Base-by-base conservation (phyloP, 768 basidiomycete species). In the Scleroderma citrinum region DNA sequence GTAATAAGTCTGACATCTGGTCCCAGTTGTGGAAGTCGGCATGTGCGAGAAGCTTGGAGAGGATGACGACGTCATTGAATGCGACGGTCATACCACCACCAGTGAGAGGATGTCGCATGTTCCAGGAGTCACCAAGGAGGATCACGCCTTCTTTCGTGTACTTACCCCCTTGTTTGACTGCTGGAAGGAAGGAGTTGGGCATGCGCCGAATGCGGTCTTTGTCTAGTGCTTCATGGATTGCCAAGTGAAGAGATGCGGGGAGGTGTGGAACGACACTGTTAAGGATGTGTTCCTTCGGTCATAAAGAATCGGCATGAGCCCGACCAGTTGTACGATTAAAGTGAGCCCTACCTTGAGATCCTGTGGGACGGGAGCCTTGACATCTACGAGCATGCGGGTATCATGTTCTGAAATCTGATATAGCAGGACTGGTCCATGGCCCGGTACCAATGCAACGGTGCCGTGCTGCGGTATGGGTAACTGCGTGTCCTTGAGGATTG, bases 31-130 rank as follows among this genome's bases (percentile, higher is more conserved):
- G 59, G 36, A 69, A 64, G 51, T 69, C 56, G 32, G 84, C 65
- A 21, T 72, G 56, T 1, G 69, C 69, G 1, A 96, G 71, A 50
- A 90, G 70, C 14, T 79, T 69, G 30, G 81, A 68, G 13, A 98
- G 75, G 29, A 88, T 56, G 13, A 92, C 85, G 5, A 87, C 86
- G 56, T 98, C 96, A 60, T 82, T 77, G 41, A 98, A 72, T 2
- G 92, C 93, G 34, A 97, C 95, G 0, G 93, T 94, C 96, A 99
- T 99, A 5, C 96, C 96, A 11, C 93, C 92, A 5, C 96, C 96
- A 0, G 96, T 99, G 19, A 99, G 76, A 2, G 96, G 96, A 66
- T 99, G 96, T 0, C 96, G 88, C 94, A 98, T 98, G 64, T 98
- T 99, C 87, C 92, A 95, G 2, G 95, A 83, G 63, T 98, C 96